Conservation (phyloP, 2,329 filamentous ascomycete genomes). For the Metarhizium robertsii region DNA sequence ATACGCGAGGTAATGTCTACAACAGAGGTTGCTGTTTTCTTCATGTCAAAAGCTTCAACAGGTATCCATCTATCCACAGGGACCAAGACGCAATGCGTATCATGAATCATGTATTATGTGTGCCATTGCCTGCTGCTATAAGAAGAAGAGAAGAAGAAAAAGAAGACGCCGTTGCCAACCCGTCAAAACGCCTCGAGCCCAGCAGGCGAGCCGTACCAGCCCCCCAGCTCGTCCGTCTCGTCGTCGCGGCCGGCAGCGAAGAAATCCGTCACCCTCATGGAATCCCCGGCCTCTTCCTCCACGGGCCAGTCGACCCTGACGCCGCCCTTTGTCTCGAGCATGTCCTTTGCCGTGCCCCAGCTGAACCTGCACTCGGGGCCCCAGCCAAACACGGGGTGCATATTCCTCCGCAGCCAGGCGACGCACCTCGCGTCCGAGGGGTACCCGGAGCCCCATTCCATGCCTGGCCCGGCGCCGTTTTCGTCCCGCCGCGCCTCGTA, state of each 20-base stretch:
- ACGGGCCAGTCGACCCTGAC: slow-evolving; percentile 77
- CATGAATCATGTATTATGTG: no score
- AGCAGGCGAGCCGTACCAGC: slow-evolving; percentile 74
- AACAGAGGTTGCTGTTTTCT: not conserved
- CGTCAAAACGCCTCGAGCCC: slow-evolving; percentile 60
- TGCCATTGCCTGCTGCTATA: no score
- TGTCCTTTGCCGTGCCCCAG: slow-evolving; percentile 90
- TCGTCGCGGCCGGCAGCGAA: slow-evolving; percentile 41
- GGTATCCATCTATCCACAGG: not conserved
- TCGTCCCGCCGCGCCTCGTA: slow-evolving; percentile 40
- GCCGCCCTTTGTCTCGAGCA: slow-evolving; percentile 67
- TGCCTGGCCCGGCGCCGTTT: slow-evolving; percentile 21
- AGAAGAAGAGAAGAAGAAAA: no score
- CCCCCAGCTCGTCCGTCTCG: slow-evolving; percentile 53
- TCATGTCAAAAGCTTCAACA: not conserved
- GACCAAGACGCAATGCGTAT: not conserved
- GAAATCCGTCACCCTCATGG: slow-evolving; percentile 66
- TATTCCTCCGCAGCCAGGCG: slow-evolving; percentile 72
- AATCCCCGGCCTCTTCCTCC: slow-evolving; percentile 62
- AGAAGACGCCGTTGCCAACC: no score
- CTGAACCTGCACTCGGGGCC: slow-evolving; percentile 87
- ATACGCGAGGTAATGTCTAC: slow-evolving; percentile 10
- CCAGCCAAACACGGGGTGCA: slow-evolving; percentile 95
- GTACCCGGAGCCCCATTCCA: slow-evolving; percentile 84
- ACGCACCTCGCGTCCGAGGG: slow-evolving; percentile 78